phyloP scores from a whole-genome alignment of 1,284 basidiomycete genomes.

The Cutaneotrichosporon cyanovorans region DNA sequence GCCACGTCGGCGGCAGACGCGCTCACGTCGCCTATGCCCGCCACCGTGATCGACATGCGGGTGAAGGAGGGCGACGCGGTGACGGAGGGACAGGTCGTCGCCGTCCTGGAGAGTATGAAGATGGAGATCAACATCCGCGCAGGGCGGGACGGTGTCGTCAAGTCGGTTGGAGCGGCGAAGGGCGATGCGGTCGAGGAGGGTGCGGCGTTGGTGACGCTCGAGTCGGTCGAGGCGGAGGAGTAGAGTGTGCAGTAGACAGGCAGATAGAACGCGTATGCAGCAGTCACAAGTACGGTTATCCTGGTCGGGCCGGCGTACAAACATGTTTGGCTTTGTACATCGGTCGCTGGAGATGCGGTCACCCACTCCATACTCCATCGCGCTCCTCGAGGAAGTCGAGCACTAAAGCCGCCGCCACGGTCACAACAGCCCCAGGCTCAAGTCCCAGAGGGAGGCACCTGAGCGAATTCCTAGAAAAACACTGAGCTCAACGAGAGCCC shows the following conservation, averaged over 20 bases:
- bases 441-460: too few relatives aligned
- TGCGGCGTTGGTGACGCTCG: conserved; percentile 58
- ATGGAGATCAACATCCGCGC: conserved; percentile 81
- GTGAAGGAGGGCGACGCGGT: conserved; percentile 68
- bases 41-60: conserved; percentile 74
- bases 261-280: neutral
- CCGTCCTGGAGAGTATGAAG: conserved; percentile 93
- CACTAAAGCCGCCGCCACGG: too few relatives aligned
- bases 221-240: conserved; percentile 6
- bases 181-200: conserved; percentile 87
- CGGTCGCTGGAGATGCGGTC: too few relatives aligned
- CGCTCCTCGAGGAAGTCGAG: too few relatives aligned
- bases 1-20: conserved; percentile 15
- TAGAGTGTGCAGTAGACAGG: neutral
- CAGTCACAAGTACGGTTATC: neutral
- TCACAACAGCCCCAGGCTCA: too few relatives aligned
- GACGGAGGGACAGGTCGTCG: conserved; percentile 68
- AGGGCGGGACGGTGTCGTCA: conserved; percentile 59
- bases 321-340: too few relatives aligned
- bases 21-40: conserved; percentile 68
- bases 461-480: too few relatives aligned
- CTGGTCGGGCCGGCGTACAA: too few relatives aligned
- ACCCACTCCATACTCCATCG: too few relatives aligned
- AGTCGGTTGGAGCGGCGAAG: conserved; percentile 62
- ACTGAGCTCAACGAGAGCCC: too few relatives aligned